These are phyloP conservation scores for Ganoderma lucidum DNA, from an alignment of 1,284 basidiomycete genomes.

Conservation along the genomic window DNA sequence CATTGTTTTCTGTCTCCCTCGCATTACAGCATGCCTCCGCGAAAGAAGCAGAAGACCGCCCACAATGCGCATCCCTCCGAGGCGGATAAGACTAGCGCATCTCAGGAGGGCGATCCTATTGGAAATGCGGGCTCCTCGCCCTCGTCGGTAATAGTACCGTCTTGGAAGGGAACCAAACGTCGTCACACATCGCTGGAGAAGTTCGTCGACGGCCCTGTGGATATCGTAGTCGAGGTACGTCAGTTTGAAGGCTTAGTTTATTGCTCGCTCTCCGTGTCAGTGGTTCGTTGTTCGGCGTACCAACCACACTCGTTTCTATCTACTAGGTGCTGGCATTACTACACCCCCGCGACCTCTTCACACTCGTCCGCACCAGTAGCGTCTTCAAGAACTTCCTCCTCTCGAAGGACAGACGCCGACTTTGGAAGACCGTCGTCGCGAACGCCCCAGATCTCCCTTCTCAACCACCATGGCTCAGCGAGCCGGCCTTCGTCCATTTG, in stretches of 20 bases:
- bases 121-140: neutral
- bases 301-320: no score
- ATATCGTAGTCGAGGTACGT: neutral
- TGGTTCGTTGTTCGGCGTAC: no score
- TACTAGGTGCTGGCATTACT: no score
- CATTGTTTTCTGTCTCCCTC: neutral
- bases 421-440: no score
- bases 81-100: neutral
- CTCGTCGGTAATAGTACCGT: neutral
- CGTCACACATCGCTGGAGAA: neutral
- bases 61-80: neutral
- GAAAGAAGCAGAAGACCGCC: slow-evolving; percentile 1
- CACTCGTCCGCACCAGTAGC: no score
- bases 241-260: neutral
- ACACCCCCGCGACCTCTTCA: no score
- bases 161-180: neutral
- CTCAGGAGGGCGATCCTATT: neutral
- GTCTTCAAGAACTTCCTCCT: no score
- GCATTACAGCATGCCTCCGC: neutral
- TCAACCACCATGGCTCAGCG: neutral
- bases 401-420: no score
- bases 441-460: neutral
- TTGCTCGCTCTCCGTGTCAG: neutral
- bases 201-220: neutral
- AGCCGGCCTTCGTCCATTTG: neutral